These are phyloP conservation scores for Aspergillus pseudoviridinutans DNA, from an alignment of 2,329 filamentous ascomycete species.

Conservation along the genomic window DNA sequence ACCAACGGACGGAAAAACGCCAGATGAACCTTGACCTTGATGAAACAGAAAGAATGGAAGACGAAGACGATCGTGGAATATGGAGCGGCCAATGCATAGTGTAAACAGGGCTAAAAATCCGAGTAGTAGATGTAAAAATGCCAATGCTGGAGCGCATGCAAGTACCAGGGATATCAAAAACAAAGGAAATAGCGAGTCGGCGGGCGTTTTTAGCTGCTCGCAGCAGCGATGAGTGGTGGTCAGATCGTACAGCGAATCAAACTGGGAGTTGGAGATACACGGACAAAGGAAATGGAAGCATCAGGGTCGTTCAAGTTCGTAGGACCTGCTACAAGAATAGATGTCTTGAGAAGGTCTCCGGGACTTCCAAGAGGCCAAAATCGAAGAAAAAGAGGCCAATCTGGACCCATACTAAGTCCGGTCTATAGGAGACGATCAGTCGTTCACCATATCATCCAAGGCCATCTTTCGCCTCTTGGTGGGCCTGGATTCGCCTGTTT, in stretches of 20 bases:
- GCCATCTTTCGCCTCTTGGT: slow-evolving; percentile 38
- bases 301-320: slow-evolving; percentile 18
- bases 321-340: slow-evolving; percentile 19
- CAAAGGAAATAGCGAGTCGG: background rate
- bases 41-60: background rate
- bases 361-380: background rate
- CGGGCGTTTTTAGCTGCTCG: no score
- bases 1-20: background rate
- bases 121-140: background rate
- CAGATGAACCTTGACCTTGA: background rate
- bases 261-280: background rate
- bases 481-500: slow-evolving; percentile 23
- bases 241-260: background rate
- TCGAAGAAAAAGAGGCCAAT: background rate
- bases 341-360: background rate
- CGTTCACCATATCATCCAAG: slow-evolving; percentile 40
- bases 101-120: background rate
- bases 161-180: background rate
- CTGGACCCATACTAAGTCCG: background rate
- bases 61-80: background rate
- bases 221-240: background rate
- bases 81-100: background rate
- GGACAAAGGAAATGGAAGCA: slow-evolving; percentile 18
- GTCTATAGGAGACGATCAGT: slow-evolving; percentile 12
- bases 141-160: no score